Base-by-base conservation (phyloP, 106 monocot genomes). In the Dendrobium nobile region DNA sequence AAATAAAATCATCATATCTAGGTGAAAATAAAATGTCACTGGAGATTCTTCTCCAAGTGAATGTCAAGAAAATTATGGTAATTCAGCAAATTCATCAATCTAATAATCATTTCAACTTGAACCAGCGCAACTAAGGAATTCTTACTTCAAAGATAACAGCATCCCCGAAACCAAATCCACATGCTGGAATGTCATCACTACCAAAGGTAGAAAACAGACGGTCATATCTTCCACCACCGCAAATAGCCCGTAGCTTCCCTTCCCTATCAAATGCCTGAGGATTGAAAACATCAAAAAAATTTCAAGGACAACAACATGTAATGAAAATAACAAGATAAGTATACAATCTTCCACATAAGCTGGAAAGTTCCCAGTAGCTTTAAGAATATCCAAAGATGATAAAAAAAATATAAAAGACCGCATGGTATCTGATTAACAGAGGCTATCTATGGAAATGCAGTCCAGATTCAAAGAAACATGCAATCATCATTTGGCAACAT, bases 81-180 rank as follows among this genome's bases (percentile, higher is more conserved):
- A 51, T 51, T 51, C 26, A 70, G 33, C 31, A 70, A 7, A 33
- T 10, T 37, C 28, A 37, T 13, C 70, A 70, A 67, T 67, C 67
- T 45, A 67, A 7, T 27, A 67, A 27, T 68, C 67, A 68, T 10
- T 68, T 68, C 67, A 11, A 68, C 19, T 68, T 24, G 27, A 68
- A 58, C 18, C 45, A 45, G 45, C 45, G 9, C 0, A 45, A 45
- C 45, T 45, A 61, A 44, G n/a, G 74, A 19, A 9, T 73, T 82
- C 88, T 86, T 89, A 98, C 98, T 84, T 99, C 99, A 44, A 95
- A 64, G 77, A 99, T 99, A 51, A 99, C 99, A 84, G 99, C 99
- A 87, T 99, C 99, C 67, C 99, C 99, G 83, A 99, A 99, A 64
- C 99, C 99, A 91, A 99, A 99, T 44, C 99, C 99, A 80, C 95